Base-by-base conservation (phyloP, 2,329 filamentous ascomycete genomes). In the Metarhizium humberi region DNA sequence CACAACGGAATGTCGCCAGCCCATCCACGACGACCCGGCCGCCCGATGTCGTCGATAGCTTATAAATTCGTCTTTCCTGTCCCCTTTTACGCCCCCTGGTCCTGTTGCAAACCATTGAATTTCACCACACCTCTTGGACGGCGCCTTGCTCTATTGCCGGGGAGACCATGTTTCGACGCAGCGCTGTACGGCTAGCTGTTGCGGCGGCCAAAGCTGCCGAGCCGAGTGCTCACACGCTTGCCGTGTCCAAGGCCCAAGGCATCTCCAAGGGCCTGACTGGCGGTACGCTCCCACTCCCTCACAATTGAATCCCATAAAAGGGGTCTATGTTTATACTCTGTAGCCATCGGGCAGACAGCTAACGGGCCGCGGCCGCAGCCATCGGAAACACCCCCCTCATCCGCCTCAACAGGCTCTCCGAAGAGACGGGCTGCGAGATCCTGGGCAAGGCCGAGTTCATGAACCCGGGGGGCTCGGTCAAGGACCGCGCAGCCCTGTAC, bases 361-460 rank as follows among this genome's bases (percentile, higher is more conserved):
- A 13, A 14, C 20, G 3, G 20, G 25, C 13, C 45, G 7, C 29
- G 96, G 4, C 10, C 10, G 25, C 18, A 96, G 94, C 94, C 55
- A 97, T 99, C 74, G 94, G 94, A 60, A 97, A 97, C 73, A 99
- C 94, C 0, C 92, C 94, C 1, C 82, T 99, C 54, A 95, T 99
- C 71, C 86, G 88, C 51, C 79, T 99, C 52, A 92, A 95, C 73
- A 83, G 79, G 58, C 85, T 97, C 62, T 97, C 92, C 45, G 84
- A 90, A 57, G 81, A 95, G 67, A 97, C 94, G 0, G 91, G 92
- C 61, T 97, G 94, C 79, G 88, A 95, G 64, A 78, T 99, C 56
- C 85, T 97, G 45, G 94, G 92, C 66, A 99, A 99, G 73, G 92
- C 94, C 64, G 94, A 99, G 71, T 99, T 99, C 76, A 94, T 95